Conservation (phyloP, 805 yeast species). For the Metschnikowia santaceciliae region DNA sequence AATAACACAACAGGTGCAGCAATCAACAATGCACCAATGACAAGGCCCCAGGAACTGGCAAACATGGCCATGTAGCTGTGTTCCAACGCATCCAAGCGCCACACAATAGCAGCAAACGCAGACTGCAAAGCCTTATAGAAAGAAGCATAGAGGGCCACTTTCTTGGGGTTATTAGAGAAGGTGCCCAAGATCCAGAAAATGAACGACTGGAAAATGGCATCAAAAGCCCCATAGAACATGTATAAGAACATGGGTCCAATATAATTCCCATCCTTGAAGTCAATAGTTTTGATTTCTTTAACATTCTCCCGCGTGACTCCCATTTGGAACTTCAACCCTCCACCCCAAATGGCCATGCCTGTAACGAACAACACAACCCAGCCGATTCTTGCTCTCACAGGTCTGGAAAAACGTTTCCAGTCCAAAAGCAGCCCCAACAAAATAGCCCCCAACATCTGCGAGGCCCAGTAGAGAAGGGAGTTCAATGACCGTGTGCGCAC, state of each 20-base stretch:
- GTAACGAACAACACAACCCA: constrained; percentile 36
- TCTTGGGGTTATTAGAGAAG: constrained; percentile 53
- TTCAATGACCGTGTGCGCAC: constrained; percentile 60
- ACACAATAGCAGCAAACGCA: constrained; percentile 59
- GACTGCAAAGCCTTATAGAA: constrained; percentile 62
- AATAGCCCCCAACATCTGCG: constrained; percentile 57
- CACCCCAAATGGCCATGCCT: constrained; percentile 55
- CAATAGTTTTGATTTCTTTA: constrained; percentile 29
- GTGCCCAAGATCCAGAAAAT: constrained; percentile 59
- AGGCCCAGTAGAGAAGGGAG: constrained; percentile 56
- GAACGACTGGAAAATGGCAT: constrained; percentile 57
- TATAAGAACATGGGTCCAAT: constrained; percentile 60
- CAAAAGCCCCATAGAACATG: constrained; percentile 58
- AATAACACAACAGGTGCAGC: constrained; percentile 46
- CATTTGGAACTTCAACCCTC: constrained; percentile 49
- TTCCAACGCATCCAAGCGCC: constrained; percentile 50
- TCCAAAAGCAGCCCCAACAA: constrained; percentile 49
- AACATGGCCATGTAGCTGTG: constrained; percentile 40
- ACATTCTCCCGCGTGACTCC: constrained; percentile 38
- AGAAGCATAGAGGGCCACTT: constrained; percentile 54
- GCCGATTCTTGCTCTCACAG: constrained; percentile 45
- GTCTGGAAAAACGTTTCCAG: constrained; percentile 36
- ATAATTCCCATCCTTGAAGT: constrained; percentile 44
- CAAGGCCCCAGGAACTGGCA: constrained; percentile 50
- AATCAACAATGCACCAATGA: constrained; percentile 44